Percentiles rank a stretch among this genome's conserved stretches.
These are phyloP conservation scores for Racocetra persica DNA, from an alignment of 371 early-diverging fungal genomes.

Conservation along the genomic window DNA sequence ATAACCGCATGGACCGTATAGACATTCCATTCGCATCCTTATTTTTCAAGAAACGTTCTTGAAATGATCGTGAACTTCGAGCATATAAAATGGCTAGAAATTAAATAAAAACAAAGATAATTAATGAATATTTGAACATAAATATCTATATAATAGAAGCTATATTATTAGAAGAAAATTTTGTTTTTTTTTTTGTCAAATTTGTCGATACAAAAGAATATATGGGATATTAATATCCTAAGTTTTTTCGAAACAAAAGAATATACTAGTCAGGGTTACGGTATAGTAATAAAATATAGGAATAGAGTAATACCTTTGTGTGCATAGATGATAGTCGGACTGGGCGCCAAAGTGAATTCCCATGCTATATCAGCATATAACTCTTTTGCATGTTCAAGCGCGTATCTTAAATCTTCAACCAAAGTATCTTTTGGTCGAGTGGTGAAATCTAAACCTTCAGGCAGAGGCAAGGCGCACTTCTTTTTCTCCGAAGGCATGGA, in stretches of 20 bases:
- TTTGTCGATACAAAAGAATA: not conserved
- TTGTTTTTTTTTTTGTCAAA: not conserved
- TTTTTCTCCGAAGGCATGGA: constrained; percentile 41
- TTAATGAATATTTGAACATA: not conserved
- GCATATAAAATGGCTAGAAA: constrained; percentile 40
- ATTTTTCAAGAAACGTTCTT: constrained; percentile 40
- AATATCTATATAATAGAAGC: not conserved
- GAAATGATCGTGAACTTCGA: constrained; percentile 42
- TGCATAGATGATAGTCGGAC: constrained; percentile 33
- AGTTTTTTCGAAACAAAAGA: not conserved
- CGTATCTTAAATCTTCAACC: constrained; percentile 39
- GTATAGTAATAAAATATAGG: not conserved
- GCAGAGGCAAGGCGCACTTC: constrained; percentile 20
- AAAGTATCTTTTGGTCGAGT: constrained; percentile 36
- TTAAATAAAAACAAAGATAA: not conserved
- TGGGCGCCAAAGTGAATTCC: constrained; percentile 34
- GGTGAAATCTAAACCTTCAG: constrained; percentile 30
- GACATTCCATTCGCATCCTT: constrained; percentile 39
- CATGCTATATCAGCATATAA: constrained; percentile 41
- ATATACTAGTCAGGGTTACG: not conserved
- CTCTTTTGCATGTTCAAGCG: constrained; percentile 40
- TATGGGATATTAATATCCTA: not conserved
- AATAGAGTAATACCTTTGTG: constrained; percentile 38
- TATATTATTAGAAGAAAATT: not conserved
- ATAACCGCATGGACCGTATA: constrained; percentile 29